A percentile compares a stretch with the other conserved stretches of the same genome.
Evolutionary conservation across 306 rosid genomes (phyloP).

Genomic region (Boehmeria nivea): DNA sequence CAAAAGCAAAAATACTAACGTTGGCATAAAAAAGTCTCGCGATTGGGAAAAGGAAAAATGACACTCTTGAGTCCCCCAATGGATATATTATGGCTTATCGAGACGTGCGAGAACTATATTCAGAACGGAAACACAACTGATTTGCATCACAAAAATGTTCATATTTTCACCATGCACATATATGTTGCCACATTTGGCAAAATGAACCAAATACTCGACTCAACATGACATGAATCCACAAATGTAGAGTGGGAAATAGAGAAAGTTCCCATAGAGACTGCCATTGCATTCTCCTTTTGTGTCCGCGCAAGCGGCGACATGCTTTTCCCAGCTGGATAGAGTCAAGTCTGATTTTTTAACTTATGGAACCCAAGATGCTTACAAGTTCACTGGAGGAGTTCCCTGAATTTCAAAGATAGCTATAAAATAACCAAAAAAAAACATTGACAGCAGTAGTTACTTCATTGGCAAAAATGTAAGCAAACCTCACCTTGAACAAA

Average conservation of each 20-base stretch:
- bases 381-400: conserved; percentile 79
- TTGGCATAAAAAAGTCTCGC: no score
- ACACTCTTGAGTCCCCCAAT: no score
- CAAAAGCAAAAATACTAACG: no score
- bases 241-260: no score
- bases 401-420: conserved; percentile 42
- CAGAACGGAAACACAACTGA: not conserved
- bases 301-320: no score
- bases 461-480: no score
- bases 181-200: not conserved
- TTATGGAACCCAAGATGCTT: no score
- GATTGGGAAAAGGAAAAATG: no score
- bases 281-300: no score
- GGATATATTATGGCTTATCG: no score
- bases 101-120: conserved; percentile 2
- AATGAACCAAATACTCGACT: conserved; percentile 4
- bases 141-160: not conserved
- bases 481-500: conserved; percentile 88
- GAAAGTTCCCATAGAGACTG: no score
- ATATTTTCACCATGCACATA: not conserved
- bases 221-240: not conserved
- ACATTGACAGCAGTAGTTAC: no score
- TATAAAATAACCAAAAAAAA: not conserved
- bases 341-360: not conserved
- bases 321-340: conserved; percentile 10